These are phyloP conservation scores for Pleurotus salmoneostramineus DNA, from an alignment of 768 basidiomycete species.

Conservation along the genomic window DNA sequence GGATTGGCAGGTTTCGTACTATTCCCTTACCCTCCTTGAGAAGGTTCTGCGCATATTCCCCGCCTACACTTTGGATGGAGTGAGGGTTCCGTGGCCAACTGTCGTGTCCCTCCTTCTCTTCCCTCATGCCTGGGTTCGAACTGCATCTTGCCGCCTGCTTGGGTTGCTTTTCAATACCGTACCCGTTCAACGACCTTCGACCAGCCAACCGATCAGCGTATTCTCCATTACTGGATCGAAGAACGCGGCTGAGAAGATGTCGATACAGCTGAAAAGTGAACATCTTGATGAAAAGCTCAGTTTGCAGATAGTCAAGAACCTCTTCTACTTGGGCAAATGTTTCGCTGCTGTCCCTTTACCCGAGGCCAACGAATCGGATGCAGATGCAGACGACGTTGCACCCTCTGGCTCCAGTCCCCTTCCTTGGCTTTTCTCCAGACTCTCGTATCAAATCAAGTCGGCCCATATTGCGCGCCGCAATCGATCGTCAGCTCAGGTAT, in stretches of 20 bases:
- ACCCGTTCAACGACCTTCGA: conserved; percentile 34
- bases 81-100: conserved; percentile 55
- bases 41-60: conserved; percentile 63
- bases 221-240: conserved; percentile 55
- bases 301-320: conserved; percentile 86
- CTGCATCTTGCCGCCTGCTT: conserved; percentile 71
- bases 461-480: conserved; percentile 70
- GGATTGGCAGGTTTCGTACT: conserved; percentile 83
- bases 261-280: conserved; percentile 76
- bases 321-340: conserved; percentile 90
- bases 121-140: conserved; percentile 94
- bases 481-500: conserved; percentile 40
- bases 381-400: conserved; percentile 24
- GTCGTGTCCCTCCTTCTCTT: conserved; percentile 71
- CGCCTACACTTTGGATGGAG: conserved; percentile 37
- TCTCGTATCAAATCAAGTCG: conserved; percentile 83
- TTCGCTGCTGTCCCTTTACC: conserved; percentile 46
- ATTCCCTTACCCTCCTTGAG: conserved; percentile 61
- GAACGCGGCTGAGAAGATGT: conserved; percentile 69
- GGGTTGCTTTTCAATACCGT: conserved; percentile 63
- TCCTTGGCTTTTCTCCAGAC: conserved; percentile 91
- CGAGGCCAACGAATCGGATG: conserved; percentile 24
- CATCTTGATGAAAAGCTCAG: conserved; percentile 70
- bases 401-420: conserved; percentile 42
- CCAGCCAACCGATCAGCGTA: conserved; percentile 20